A percentile compares a stretch with the other conserved stretches of the same genome.
Conservation (phyloP, 495 filamentous ascomycete genomes). For the Penicillium cataractarum region DNA sequence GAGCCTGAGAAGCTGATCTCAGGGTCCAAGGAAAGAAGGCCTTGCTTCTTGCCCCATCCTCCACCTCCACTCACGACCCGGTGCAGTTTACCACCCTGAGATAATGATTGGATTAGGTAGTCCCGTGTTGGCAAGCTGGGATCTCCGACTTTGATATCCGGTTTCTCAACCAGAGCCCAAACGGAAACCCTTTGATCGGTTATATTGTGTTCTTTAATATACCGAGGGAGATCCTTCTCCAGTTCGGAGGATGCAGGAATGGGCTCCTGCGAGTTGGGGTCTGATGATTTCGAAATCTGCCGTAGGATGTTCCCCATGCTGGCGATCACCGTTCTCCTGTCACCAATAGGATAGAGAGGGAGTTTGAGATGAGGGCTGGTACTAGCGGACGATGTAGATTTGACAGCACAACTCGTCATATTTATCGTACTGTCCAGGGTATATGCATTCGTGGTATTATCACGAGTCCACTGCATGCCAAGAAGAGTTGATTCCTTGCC, state of each 20-base stretch:
- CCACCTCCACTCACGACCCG: slow-evolving; percentile 84
- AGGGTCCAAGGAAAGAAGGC: slow-evolving; percentile 81
- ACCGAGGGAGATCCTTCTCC: slow-evolving; percentile 63
- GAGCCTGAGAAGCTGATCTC: slow-evolving; percentile 49
- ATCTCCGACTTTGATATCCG: slow-evolving; percentile 22
- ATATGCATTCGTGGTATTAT: slow-evolving; percentile 26
- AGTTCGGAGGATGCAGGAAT: slow-evolving; percentile 77
- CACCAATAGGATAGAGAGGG: slow-evolving; percentile 66
- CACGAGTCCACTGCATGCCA: slow-evolving; percentile 56
- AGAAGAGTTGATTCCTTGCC: slow-evolving; percentile 65
- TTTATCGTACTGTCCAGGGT: slow-evolving; percentile 30
- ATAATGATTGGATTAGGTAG: slow-evolving; percentile 28
- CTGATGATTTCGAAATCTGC: slow-evolving; percentile 56
- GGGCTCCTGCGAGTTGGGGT: slow-evolving; percentile 39
- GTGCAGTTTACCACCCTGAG: slow-evolving; percentile 57
- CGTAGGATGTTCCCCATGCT: slow-evolving; percentile 85
- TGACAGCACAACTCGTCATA: slow-evolving; percentile 38
- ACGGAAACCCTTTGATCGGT: slow-evolving; percentile 59
- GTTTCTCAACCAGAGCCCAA: slow-evolving; percentile 70
- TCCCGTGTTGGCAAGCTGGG: slow-evolving; percentile 25
- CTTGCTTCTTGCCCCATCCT: slow-evolving; percentile 86
- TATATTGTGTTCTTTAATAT: slow-evolving; percentile 56
- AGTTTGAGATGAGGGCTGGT: slow-evolving; percentile 37
- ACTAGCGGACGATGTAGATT: slow-evolving; percentile 15
- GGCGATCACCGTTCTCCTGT: slow-evolving; percentile 62